Conservation (phyloP, 2,329 filamentous ascomycete genomes). For the Paramyrothecium roridum region DNA sequence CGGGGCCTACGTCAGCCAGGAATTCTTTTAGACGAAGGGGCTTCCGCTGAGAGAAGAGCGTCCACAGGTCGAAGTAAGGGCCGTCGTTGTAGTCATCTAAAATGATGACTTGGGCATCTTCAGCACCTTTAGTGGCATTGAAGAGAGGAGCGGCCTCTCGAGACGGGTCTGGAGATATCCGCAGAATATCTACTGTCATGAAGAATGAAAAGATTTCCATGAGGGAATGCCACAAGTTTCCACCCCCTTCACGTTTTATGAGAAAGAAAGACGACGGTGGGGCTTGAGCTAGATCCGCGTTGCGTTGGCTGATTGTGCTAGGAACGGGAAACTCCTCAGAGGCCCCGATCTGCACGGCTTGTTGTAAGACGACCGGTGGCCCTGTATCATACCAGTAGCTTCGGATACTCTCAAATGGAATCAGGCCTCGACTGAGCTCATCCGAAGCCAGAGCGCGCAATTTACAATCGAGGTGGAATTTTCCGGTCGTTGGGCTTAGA, state of each 20-base stretch:
- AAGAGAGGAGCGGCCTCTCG: constrained; percentile 10
- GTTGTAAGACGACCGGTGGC: constrained; percentile 15
- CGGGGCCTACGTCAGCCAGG: neutral
- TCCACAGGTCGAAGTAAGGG: constrained; percentile 34
- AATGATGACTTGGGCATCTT: constrained; percentile 28
- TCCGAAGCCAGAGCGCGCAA: neutral
- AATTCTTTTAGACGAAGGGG: constrained; percentile 23
- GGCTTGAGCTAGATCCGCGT: neutral
- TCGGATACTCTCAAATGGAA: neutral
- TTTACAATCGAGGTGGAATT: neutral
- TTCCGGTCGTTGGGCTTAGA: neutral
- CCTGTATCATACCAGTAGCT: constrained; percentile 28
- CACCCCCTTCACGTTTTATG: constrained; percentile 28
- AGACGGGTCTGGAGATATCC: constrained; percentile 15
- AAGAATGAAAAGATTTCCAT: constrained; percentile 30
- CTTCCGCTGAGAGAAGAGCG: constrained; percentile 25
- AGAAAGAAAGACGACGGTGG: constrained; percentile 11
- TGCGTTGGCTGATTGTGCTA: neutral
- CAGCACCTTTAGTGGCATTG: constrained; percentile 12
- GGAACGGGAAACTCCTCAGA: neutral
- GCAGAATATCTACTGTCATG: constrained; percentile 28
- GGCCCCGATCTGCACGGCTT: constrained; percentile 10
- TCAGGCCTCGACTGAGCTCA: neutral
- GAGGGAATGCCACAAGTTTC: constrained; percentile 29
- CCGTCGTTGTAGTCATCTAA: constrained; percentile 29